These are phyloP conservation scores for Cupressus sempervirens DNA, from an alignment of 75 land plant genomes.

Conservation along the genomic window DNA sequence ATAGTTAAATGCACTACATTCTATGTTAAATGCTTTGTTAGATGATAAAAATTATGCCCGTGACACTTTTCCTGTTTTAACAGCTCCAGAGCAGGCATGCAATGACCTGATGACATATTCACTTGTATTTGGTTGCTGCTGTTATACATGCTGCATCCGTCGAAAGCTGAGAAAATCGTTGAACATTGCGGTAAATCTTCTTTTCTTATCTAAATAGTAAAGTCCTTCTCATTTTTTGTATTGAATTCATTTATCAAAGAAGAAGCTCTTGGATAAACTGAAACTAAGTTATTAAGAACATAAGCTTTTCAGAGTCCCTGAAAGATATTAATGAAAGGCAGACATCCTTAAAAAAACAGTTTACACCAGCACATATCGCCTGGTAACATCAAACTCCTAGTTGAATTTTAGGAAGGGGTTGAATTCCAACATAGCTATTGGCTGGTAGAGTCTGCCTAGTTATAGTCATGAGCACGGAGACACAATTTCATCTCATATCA, in stretches of 20 bases:
- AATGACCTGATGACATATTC: constrained; percentile 85
- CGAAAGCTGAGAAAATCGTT: constrained; percentile 72
- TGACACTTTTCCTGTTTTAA: not conserved
- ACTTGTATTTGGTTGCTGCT: constrained; percentile 75
- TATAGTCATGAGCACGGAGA: not conserved
- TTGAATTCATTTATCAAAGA: not conserved
- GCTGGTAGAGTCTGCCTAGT: not conserved
- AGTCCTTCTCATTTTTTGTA: not conserved
- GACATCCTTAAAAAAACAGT: not conserved
- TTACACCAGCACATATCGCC: not conserved
- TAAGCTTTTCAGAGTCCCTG: no score
- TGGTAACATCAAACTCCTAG: not conserved
- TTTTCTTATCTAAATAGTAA: not conserved
- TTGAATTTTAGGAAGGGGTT: not conserved
- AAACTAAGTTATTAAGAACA: not conserved
- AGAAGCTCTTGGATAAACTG: not conserved
- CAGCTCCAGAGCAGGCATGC: constrained; percentile 87
- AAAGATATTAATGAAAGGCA: not conserved
- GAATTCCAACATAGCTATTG: not conserved
- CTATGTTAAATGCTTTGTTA: not conserved
- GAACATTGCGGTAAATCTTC: constrained; percentile 63
- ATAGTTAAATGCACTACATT: not conserved
- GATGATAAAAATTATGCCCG: not conserved
- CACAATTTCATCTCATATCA: not conserved
- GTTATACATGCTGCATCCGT: constrained; percentile 85